Evolutionary conservation across 306 rosid species (phyloP).

Genomic region (Vigna nakashimae): DNA sequence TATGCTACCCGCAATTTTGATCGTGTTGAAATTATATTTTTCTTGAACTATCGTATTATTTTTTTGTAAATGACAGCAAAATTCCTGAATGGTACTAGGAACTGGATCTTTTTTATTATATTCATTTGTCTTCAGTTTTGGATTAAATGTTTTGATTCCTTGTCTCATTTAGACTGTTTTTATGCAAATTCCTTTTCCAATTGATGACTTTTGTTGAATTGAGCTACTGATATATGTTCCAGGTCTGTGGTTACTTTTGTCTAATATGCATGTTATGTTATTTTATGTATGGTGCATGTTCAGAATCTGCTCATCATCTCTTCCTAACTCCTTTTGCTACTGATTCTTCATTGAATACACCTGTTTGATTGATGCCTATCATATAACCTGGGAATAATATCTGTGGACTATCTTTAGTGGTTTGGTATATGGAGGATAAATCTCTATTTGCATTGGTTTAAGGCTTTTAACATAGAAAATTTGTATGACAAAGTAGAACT

Average conservation of each 20-base stretch:
- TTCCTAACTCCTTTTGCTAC: neutral
- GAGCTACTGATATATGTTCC: neutral
- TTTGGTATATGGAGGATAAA: slow-evolving; percentile 5
- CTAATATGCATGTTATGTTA: neutral
- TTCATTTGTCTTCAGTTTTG: neutral
- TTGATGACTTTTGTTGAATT: slow-evolving; percentile 9
- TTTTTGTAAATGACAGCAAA: neutral
- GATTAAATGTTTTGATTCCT: neutral
- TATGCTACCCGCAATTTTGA: neutral
- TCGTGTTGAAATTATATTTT: neutral
- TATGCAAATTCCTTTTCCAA: neutral
- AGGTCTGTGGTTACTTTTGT: neutral
- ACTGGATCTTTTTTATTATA: neutral
- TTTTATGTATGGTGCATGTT: neutral
- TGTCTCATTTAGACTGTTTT: neutral
- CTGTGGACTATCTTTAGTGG: neutral
- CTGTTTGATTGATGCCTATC: neutral
- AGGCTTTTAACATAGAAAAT: neutral
- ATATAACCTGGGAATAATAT: neutral
- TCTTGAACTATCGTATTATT: neutral
- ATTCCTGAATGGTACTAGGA: neutral
- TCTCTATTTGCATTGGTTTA: neutral
- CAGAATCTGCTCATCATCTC: neutral
- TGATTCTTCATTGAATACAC: neutral
- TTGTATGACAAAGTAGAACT: neutral